Conservation (phyloP, 2,329 filamentous ascomycete genomes). For the Colletotrichum sp. region DNA sequence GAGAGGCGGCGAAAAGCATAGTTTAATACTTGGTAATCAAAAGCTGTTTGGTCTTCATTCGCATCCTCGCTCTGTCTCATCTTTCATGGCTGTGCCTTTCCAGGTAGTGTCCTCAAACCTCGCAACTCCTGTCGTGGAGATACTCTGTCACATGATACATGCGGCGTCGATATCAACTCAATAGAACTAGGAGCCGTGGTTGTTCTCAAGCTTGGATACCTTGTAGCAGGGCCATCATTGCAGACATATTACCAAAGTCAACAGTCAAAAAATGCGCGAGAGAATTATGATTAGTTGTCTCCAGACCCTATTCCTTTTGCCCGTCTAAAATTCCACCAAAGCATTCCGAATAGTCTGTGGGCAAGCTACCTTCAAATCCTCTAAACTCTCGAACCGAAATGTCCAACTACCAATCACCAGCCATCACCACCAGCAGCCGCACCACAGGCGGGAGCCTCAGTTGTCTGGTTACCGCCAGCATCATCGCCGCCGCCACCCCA, state of each 20-base stretch:
- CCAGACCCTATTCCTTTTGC: slow-evolving; percentile 17
- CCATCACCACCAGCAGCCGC: background rate
- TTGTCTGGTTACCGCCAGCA: background rate
- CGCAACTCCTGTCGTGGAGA: background rate
- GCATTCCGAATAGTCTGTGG: slow-evolving; percentile 20
- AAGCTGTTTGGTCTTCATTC: background rate
- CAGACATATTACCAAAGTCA: background rate
- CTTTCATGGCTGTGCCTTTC: background rate
- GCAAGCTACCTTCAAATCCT: background rate
- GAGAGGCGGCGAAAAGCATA: background rate
- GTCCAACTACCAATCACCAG: slow-evolving; percentile 11
- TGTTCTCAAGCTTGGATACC: background rate
- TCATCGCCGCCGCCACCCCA: background rate
- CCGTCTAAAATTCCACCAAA: slow-evolving; percentile 1
- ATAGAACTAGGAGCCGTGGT: background rate
- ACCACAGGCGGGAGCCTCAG: slow-evolving; percentile 15
- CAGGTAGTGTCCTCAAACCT: background rate
- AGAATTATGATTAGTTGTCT: background rate
- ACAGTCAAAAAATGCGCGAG: background rate
- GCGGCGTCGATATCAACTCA: background rate
- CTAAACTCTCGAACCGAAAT: background rate
- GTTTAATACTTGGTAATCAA: background rate
- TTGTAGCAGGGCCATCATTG: background rate
- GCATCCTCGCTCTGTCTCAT: background rate
- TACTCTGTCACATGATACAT: background rate